Percentiles rank a stretch among this genome's conserved stretches.
Conservation (phyloP, 352 stramenopile species). For the Globisporangium takayamanum region DNA sequence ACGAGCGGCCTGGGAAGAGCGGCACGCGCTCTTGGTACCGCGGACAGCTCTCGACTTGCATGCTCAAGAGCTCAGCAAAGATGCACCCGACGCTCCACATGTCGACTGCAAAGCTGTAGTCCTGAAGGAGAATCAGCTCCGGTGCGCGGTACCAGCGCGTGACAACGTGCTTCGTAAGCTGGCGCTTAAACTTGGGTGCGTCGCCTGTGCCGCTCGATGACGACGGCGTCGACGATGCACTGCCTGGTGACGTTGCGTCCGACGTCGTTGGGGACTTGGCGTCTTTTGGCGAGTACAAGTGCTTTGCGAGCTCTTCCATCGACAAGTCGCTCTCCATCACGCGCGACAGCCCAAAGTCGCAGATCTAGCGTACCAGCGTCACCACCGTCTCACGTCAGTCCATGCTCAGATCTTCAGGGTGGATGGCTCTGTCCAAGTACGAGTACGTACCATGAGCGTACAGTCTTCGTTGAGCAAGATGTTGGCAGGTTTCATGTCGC, state of each 20-base stretch:
- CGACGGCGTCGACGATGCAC: constrained; percentile 64
- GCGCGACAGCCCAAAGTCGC: constrained; percentile 78
- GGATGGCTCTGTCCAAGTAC: no score
- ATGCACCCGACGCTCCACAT: constrained; percentile 99
- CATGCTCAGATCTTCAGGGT: no score
- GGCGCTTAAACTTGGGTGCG: constrained; percentile 72
- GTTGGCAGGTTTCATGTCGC: constrained; percentile 87
- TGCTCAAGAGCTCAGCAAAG: constrained; percentile 82
- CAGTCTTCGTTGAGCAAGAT: constrained; percentile 86
- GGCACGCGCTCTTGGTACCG: constrained; percentile 82
- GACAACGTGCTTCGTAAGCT: constrained; percentile 98
- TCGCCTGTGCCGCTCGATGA: constrained; percentile 24
- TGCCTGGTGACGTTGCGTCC: constrained; percentile 55
- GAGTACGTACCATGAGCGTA: constrained; percentile 59
- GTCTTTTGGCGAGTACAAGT: constrained; percentile 77
- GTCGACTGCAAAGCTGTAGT: constrained; percentile 97
- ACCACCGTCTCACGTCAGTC: neutral
- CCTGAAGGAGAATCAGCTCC: constrained; percentile 95
- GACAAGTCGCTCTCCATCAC: constrained; percentile 73
- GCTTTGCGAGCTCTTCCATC: constrained; percentile 70
- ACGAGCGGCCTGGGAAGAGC: constrained; percentile 80
- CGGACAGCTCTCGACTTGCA: constrained; percentile 84
- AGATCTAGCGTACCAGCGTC: constrained; percentile 38
- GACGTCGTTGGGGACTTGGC: constrained; percentile 72
- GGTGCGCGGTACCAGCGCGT: constrained; percentile 97